Base-by-base conservation (phyloP, 805 yeast species). In the Priceomyces fermenticarens region DNA sequence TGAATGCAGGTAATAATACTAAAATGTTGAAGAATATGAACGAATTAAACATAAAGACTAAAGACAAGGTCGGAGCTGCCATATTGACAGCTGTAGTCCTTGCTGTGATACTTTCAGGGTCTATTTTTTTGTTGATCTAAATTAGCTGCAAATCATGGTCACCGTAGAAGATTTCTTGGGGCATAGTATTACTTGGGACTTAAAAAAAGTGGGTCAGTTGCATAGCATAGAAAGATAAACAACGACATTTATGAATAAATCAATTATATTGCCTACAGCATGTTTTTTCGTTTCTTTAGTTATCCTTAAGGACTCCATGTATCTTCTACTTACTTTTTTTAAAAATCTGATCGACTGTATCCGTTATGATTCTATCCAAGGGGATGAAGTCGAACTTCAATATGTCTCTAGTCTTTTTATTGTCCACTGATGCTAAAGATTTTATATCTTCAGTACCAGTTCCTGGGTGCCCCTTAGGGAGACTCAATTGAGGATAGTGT, bases 51-150 rank as follows among this genome's bases (percentile, higher is more conserved):
- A 78, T 89, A 31, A 69, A 79, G 1, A 60, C 68, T 0, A 80
- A 77, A 45, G 96, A 88, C 54, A 79, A 75, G 53, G 96, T 88
- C 1, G 98, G 98, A 41, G 97, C 97, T 2, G 96, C 93, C 30
- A 70, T 89, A 14, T 60, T 88, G 35, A 91, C 99, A 0, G 95
- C 91, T 1, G 65, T 87, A 2, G 81, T 85, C 1, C 58, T 62
- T 12, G 59, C 88, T 47, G 77, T 78, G 2, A 57, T 72, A 2
- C 52, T 88, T 17, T 58, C 81, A 14, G 88, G 82, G 28, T 80
- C 89, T 15, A 75, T 85, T 23, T 69, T 81, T 26, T 89, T 97
- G 97, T 83, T 91, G 90, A 56, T 81, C 38, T 20, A 20, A 20
- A 20, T 20, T 20, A 20, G 8, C 25, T 20, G 25, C n/a, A n/a